Evolutionary conservation across 129 eudicot species (phyloP).

Genomic region (Pulicaria dysenterica): DNA sequence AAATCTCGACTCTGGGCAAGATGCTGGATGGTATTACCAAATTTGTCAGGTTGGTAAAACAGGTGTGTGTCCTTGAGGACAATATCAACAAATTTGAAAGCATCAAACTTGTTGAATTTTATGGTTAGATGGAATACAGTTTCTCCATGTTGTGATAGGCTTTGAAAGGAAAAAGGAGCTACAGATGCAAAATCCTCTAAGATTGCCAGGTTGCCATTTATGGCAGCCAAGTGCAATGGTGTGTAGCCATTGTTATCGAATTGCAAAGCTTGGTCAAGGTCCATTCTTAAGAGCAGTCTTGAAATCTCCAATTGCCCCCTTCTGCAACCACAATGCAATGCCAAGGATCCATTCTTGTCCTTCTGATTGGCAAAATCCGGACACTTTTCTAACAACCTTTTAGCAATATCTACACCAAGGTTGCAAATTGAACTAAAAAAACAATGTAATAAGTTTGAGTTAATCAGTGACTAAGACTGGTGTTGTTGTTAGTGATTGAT

Average conservation of each 20-base stretch:
- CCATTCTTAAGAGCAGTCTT: constrained; percentile 24
- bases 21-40: constrained; percentile 32
- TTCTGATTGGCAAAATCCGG: constrained; percentile 23
- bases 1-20: constrained; percentile 28
- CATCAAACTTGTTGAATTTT: constrained; percentile 28
- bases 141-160: constrained; percentile 29
- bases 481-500: background rate
- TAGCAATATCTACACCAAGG: constrained; percentile 31
- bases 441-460: too few relatives aligned
- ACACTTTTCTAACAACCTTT: constrained; percentile 31
- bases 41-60: constrained; percentile 34
- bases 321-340: constrained; percentile 38
- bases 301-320: constrained; percentile 32
- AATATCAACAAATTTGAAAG: constrained; percentile 22
- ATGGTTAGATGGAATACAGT: constrained; percentile 30
- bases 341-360: constrained; percentile 29
- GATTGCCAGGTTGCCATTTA: constrained; percentile 29
- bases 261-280: constrained; percentile 32
- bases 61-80: constrained; percentile 29
- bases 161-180: constrained; percentile 25
- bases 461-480: too few relatives aligned
- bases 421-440: background rate
- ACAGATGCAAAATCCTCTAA: constrained; percentile 30
- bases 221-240: constrained; percentile 36
- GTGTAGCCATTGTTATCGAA: constrained; percentile 33